Evolutionary conservation across 2,329 filamentous ascomycete species (phyloP).

Genomic region (Exophiala bonariae): DNA sequence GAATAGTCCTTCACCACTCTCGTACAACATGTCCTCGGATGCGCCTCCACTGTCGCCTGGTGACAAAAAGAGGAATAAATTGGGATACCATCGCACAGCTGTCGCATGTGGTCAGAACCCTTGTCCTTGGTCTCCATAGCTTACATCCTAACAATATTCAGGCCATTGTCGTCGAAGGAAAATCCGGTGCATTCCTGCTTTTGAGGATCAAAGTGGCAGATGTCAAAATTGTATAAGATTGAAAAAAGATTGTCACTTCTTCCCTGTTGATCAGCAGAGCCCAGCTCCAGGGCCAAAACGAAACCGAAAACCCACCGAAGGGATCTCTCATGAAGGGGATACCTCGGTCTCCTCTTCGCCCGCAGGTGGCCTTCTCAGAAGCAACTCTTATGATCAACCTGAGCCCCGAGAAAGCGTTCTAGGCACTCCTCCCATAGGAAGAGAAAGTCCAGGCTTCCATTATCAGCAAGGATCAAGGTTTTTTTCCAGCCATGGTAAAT

Average conservation of each 20-base stretch:
- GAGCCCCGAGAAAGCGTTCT: constrained; percentile 8
- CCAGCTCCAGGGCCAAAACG: constrained; percentile 52
- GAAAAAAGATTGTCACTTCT: constrained; percentile 93
- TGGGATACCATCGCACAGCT: constrained; percentile 92
- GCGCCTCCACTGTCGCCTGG: constrained; percentile 43
- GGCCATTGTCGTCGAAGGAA: constrained; percentile 91
- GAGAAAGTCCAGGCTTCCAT: constrained; percentile 13
- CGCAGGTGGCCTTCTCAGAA: constrained; percentile 24
- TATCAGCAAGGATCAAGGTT: constrained; percentile 11
- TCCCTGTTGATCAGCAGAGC: constrained; percentile 74
- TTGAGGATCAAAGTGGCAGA: constrained; percentile 70
- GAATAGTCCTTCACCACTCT: constrained; percentile 49
- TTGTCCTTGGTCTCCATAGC: constrained; percentile 2
- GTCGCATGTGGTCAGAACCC: constrained; percentile 85
- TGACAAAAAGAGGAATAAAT: constrained; percentile 80
- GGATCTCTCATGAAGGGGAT: constrained; percentile 41
- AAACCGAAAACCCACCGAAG: constrained; percentile 44
- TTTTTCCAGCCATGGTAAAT: constrained; percentile 12
- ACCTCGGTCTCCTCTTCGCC: constrained; percentile 53
- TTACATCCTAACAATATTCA: constrained; percentile 43
- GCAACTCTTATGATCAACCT: constrained; percentile 18
- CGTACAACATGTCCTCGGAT: constrained; percentile 41
- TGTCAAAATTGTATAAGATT: constrained; percentile 92
- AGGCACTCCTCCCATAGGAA: constrained; percentile 12
- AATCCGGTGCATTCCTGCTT: constrained; percentile 81